phyloP scores from a whole-genome alignment of 371 early-diverging fungal species.

The Rhizopus arrhizus region DNA sequence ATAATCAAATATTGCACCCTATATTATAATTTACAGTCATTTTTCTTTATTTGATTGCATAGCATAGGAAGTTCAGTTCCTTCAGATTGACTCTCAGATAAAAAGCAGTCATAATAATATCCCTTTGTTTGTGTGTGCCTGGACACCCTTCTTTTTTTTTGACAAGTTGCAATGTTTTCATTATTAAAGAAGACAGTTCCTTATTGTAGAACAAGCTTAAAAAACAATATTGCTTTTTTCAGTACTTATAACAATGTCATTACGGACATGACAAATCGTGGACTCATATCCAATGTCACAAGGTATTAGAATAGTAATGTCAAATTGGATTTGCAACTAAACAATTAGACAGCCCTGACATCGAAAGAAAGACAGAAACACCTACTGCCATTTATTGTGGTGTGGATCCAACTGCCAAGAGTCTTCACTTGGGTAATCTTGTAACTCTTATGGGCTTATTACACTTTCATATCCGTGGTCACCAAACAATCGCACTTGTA shows the following conservation, averaged over 20 bases:
- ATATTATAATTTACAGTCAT: too few species aligned
- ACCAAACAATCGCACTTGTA: constrained; percentile 83
- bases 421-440: constrained; percentile 90
- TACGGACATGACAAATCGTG: constrained; percentile 39
- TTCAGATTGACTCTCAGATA: background rate
- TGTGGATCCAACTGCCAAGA: constrained; percentile 94
- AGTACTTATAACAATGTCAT: constrained; percentile 35
- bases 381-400: constrained; percentile 82
- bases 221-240: constrained; percentile 1
- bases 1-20: too few species aligned
- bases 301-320: constrained; percentile 18
- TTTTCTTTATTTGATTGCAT: too few species aligned
- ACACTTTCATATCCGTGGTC: constrained; percentile 86
- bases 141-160: background rate
- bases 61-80: too few species aligned
- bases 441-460: constrained; percentile 82
- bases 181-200: background rate
- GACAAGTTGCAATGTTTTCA: background rate
- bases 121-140: background rate
- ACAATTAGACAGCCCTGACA: constrained; percentile 46
- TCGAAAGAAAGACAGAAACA: constrained; percentile 46
- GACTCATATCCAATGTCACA: constrained; percentile 41
- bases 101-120: background rate
- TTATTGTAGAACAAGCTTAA: background rate
- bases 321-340: background rate